Evolutionary conservation across 2,329 filamentous ascomycete genomes (phyloP).

Genomic region (Fusarium begoniae): DNA sequence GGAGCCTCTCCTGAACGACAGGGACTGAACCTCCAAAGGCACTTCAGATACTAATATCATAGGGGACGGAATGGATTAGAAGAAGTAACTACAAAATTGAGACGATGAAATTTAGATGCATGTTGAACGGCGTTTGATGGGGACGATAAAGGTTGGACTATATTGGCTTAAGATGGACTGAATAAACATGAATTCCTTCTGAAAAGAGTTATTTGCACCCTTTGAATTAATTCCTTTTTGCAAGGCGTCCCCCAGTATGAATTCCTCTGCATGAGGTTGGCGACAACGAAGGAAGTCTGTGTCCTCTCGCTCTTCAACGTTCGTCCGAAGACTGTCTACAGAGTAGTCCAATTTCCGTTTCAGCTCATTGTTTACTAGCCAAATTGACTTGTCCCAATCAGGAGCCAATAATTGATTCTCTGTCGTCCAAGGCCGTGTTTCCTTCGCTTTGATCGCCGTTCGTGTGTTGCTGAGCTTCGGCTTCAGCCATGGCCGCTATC

Average conservation of each 20-base stretch:
- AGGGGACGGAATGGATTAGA: fast-evolving
- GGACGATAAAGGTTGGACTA: not conserved
- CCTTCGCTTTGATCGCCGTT: not conserved
- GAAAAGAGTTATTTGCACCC: fast-evolving
- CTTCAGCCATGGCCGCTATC: not conserved
- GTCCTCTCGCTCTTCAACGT: fast-evolving
- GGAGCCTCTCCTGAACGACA: not conserved
- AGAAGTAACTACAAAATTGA: not conserved
- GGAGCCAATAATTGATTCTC: fast-evolving
- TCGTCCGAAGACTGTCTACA: too few relatives aligned
- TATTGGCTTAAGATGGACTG: too few relatives aligned
- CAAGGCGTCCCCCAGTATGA: fast-evolving
- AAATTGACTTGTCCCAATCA: not conserved
- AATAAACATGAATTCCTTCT: not conserved
- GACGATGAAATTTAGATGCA: not conserved
- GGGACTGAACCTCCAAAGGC: not conserved
- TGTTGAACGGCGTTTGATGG: not conserved
- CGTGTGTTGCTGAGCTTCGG: not conserved
- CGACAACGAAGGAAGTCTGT: fast-evolving
- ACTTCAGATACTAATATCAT: fast-evolving
- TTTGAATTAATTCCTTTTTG: too few relatives aligned
- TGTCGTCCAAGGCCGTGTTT: not conserved
- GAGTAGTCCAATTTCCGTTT: not conserved
- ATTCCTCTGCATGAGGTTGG: not conserved
- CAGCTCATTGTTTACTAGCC: too few relatives aligned